phyloP scores from a whole-genome alignment of 2,329 filamentous ascomycete species.

The Ceratocystis diversiconidia region DNA sequence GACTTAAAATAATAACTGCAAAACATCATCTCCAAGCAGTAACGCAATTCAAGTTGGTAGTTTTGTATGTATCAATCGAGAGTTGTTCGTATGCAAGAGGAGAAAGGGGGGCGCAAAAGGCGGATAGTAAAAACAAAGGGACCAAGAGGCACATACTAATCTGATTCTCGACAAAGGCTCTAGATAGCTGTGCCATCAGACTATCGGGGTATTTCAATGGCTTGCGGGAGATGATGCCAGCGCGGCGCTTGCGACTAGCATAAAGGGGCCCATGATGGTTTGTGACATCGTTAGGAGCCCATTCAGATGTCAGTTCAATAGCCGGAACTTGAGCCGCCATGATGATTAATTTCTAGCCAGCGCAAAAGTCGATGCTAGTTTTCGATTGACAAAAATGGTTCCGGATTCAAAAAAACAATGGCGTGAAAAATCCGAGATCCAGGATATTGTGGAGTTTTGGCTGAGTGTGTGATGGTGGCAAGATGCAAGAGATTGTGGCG shows the following conservation, averaged over 20 bases:
- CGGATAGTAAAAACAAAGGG: background rate
- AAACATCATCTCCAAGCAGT: too few relatives aligned
- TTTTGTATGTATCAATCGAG: too few relatives aligned
- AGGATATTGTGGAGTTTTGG: too few relatives aligned
- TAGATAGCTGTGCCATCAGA: slow-evolving; percentile 38
- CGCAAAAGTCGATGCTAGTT: background rate
- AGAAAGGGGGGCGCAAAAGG: background rate
- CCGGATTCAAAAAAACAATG: background rate
- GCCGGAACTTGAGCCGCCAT: slow-evolving; percentile 12
- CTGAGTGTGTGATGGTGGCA: too few relatives aligned
- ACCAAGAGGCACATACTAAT: slow-evolving; percentile 45
- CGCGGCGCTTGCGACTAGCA: slow-evolving; percentile 17
- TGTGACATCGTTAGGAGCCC: slow-evolving; percentile 18
- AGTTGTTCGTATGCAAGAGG: background rate
- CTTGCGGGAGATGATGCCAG: slow-evolving; percentile 17
- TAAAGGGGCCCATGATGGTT: slow-evolving; percentile 18
- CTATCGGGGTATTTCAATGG: slow-evolving; percentile 16
- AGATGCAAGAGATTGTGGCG: too few relatives aligned
- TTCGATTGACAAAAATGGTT: background rate
- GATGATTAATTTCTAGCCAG: background rate
- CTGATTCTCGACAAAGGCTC: slow-evolving; percentile 66
- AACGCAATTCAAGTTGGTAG: too few relatives aligned
- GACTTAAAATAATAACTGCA: too few relatives aligned
- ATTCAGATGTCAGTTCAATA: slow-evolving; percentile 16
- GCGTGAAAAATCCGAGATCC: background rate